Base-by-base conservation (phyloP, 2,329 filamentous ascomycete genomes). In the Fusarium keratoplasticum region DNA sequence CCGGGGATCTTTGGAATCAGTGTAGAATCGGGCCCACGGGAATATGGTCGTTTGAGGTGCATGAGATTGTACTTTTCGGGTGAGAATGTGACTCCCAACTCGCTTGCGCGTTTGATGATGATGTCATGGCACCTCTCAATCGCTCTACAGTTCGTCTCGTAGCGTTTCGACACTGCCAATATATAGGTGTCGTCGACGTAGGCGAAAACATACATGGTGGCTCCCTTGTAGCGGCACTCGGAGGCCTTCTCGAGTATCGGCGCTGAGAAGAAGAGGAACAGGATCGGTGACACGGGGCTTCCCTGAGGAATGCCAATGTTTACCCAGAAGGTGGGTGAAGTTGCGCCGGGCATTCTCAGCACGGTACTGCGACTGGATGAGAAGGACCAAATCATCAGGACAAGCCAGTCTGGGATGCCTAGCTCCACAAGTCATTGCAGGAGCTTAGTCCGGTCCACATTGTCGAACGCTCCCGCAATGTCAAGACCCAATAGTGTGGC, bases 221-320 rank as follows among this genome's bases (percentile, higher is more conserved):
- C 31, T 3, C 13, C 25, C 3, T 6, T 10, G 6, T 25, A 6
- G 8, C 14, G 22, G 18, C 7, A 13, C 1, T 55, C 5, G 42
- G 8, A 13, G 20, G 47, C n/a, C 4, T 33, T 9, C 3, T 50
- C 44, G 6, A 68, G 55, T 1, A 69, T 31, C 1, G 64, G 64
- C 1, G 65, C 61, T 6, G 68, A 44, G 22, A 69, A 73, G 38
- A 73, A 47, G 2, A 69, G 42, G 54, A 71, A 73, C 5, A 71
- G 54, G 2, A 73, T 20, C 1, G 68, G 58, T 1, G 71, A 71
- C 1, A 66, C 25, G 2, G 47, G 65, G 1, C 50, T 60, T 3
- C 69, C 71, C 36, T 73, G 69, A 4, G 69, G 68, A 10, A 73
- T 61, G 9, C 71, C 69, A 11, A 60, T 65, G 52, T 71, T 66